These are phyloP conservation scores for Clavispora asparagi DNA, from an alignment of 805 yeast species.

Conservation along the genomic window DNA sequence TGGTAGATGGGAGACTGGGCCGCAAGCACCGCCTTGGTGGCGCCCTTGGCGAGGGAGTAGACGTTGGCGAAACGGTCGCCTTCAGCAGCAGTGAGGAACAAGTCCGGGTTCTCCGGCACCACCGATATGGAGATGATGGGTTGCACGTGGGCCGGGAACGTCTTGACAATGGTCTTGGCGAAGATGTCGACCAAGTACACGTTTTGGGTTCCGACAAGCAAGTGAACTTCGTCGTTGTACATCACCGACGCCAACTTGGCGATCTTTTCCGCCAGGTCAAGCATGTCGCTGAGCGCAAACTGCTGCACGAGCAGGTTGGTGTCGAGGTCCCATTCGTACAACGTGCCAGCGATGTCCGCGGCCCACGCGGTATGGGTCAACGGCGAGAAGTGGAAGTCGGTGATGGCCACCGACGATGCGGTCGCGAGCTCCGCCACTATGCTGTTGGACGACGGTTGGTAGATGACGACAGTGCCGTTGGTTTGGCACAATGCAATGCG, in stretches of 20 bases:
- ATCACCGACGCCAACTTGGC: constrained; percentile 25
- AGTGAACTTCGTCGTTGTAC: constrained; percentile 32
- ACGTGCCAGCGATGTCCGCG: constrained; percentile 51
- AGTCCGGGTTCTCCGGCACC: constrained; percentile 30
- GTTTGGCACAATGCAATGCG: constrained; percentile 59
- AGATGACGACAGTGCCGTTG: constrained; percentile 59
- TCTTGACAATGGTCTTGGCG: constrained; percentile 36
- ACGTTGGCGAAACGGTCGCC: constrained; percentile 81
- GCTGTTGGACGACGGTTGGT: constrained; percentile 61
- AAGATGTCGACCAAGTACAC: constrained; percentile 47
- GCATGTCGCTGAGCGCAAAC: constrained; percentile 37
- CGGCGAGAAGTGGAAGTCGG: constrained; percentile 43
- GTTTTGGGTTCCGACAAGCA: constrained; percentile 65
- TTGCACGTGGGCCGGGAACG: constrained; percentile 74
- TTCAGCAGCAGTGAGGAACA: constrained; percentile 64
- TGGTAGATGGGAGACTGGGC: constrained; percentile 57
- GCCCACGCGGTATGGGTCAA: constrained; percentile 49
- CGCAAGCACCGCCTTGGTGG: constrained; percentile 56
- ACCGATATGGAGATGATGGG: constrained; percentile 51
- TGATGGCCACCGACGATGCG: constrained; percentile 41
- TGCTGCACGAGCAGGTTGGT: constrained; percentile 38
- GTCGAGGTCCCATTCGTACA: constrained; percentile 59
- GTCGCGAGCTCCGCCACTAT: constrained; percentile 48
- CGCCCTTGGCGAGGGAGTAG: constrained; percentile 43
- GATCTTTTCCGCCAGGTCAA: constrained; percentile 27